Evolutionary conservation across 129 eudicot genomes (phyloP).

Genomic region (Scalesia atractyloides): DNA sequence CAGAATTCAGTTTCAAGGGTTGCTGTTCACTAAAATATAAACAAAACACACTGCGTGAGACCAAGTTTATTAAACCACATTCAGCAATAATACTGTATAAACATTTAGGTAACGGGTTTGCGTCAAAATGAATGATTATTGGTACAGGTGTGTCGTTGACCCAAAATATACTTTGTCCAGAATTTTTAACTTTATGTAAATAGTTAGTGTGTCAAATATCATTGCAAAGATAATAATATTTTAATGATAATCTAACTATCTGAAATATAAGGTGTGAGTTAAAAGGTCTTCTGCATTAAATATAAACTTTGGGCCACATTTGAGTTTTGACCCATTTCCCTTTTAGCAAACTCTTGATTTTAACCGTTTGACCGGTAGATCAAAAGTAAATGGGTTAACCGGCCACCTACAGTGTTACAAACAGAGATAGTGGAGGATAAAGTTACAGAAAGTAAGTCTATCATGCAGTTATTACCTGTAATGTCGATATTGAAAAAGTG

Average conservation of each 20-base stretch:
- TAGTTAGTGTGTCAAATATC: not conserved
- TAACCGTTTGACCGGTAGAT: not conserved
- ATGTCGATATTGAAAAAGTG: conserved; percentile 94
- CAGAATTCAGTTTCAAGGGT: conserved; percentile 73
- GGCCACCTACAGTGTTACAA: not conserved
- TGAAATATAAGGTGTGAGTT: not conserved
- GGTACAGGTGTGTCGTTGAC: conserved; percentile 5
- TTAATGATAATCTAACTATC: not conserved
- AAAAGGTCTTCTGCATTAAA: not conserved
- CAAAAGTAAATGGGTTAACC: not conserved
- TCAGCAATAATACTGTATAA: conserved; percentile 2
- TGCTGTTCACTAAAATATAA: conserved; percentile 70
- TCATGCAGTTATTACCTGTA: conserved; percentile 64
- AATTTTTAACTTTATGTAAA: not conserved
- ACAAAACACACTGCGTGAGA: conserved; percentile 31
- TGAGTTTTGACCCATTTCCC: not conserved
- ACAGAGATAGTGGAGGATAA: not conserved
- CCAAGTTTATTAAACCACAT: conserved; percentile 16
- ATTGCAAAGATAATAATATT: not conserved
- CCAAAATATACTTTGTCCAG: not conserved
- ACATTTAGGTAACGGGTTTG: not conserved
- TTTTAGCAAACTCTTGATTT: not conserved
- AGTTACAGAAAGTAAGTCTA: not conserved
- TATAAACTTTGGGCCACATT: not conserved
- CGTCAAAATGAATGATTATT: not conserved